Evolutionary conservation across 1,139 yeast species (phyloP).

Genomic region (Hemisphaericaspora xylanilytica): DNA sequence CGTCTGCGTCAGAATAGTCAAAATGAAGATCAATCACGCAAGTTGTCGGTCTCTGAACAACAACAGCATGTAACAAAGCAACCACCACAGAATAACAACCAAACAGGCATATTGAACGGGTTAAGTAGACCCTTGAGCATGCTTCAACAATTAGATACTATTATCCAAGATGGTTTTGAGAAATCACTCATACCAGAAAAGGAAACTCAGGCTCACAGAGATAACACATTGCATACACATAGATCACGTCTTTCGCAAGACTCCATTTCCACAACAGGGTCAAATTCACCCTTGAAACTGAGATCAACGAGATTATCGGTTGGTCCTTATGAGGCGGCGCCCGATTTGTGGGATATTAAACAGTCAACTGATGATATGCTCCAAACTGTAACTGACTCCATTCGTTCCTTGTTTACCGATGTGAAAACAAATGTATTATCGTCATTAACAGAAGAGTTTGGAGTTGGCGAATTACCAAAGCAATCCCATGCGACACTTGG

Average conservation of each 20-base stretch:
- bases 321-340: background rate
- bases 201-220: background rate
- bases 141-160: conserved; percentile 66
- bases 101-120: conserved; percentile 28
- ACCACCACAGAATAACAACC: background rate
- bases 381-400: conserved; percentile 42
- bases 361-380: conserved; percentile 35
- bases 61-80: background rate
- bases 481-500: background rate
- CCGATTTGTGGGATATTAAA: conserved; percentile 1
- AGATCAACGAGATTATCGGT: conserved; percentile 16
- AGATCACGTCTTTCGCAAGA: conserved; percentile 26
- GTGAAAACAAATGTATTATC: conserved; percentile 39
- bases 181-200: conserved; percentile 33
- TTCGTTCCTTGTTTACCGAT: conserved; percentile 48
- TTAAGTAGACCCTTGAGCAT: conserved; percentile 55
- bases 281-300: conserved; percentile 26
- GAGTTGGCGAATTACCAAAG: background rate
- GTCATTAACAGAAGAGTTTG: conserved; percentile 31
- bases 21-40: conserved; percentile 13
- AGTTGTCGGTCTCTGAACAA: background rate
- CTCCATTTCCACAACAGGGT: conserved; percentile 26
- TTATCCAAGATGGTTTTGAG: conserved; percentile 67
- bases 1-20: conserved; percentile 17
- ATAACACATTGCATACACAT: conserved; percentile 10